Evolutionary conservation across 2,329 filamentous ascomycete species (phyloP).

Genomic region (Aureobasidium pullulans): DNA sequence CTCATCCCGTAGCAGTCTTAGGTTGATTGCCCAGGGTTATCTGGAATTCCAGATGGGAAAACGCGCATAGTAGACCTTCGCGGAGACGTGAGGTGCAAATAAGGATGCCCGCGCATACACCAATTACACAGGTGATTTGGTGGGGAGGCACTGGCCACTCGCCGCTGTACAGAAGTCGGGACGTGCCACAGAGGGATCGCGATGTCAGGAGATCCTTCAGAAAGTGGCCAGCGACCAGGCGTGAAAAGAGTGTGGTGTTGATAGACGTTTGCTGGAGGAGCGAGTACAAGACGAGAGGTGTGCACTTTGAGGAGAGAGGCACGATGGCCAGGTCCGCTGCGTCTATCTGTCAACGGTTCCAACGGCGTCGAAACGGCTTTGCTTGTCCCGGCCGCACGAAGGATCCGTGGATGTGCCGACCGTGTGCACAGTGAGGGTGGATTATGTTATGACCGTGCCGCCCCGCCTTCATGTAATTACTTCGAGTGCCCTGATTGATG

Average conservation of each 20-base stretch:
- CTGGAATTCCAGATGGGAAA: neutral
- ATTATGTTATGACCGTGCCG: neutral
- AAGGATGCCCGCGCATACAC: slow-evolving; percentile 8
- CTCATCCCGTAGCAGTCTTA: neutral
- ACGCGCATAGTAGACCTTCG: slow-evolving; percentile 7
- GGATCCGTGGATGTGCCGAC: slow-evolving; percentile 6
- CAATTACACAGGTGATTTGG: slow-evolving; percentile 12
- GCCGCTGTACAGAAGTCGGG: neutral
- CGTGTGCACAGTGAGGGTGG: neutral
- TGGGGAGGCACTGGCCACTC: slow-evolving; percentile 10
- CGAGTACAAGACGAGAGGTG: neutral
- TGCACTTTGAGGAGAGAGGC: neutral
- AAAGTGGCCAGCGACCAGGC: neutral
- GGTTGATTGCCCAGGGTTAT: neutral
- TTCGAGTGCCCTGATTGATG: neutral
- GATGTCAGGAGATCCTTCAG: neutral
- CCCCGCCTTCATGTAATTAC: slow-evolving; percentile 8
- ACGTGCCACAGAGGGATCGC: neutral
- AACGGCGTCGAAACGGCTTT: slow-evolving; percentile 6
- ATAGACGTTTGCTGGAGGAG: neutral
- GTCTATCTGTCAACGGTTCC: slow-evolving; percentile 5
- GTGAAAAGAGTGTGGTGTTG: neutral
- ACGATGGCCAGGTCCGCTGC: neutral
- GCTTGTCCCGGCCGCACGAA: neutral
- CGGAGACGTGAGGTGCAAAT: slow-evolving; percentile 8